Evolutionary conservation across 768 basidiomycete species (phyloP), one percentile per base, ranked within the genome.

Genomic region (Ephemerocybe angulata): DNA sequence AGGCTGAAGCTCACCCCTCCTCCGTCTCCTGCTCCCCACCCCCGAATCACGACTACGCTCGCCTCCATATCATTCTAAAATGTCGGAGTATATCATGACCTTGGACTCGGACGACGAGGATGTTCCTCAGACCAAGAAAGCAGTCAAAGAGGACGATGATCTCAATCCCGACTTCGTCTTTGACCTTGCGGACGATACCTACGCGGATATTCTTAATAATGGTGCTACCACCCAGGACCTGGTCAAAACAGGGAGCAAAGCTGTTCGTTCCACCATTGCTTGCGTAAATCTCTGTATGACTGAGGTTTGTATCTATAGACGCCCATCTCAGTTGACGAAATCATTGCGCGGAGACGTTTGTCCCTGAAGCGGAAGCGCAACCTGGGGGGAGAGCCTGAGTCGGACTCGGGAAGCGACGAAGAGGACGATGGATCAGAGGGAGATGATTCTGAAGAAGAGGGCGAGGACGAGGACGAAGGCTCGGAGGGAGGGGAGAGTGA

Each of bases 301-400:
- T 55, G 24, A 52, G 25, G 8, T 30, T 30, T 25, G 17, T 44
- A 4, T 6, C 17, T 41, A 6, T 61, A 91, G 87, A 73, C 81
- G 66, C 86, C 86, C n/a, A 83, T 96, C 51, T 91, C 87, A 42
- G 86, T 98, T 10, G 89, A 96, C 67, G 92, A 96, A 63, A 95
- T 98, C 57, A 95, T 98, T 68, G 85, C 86, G 49, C 81, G 87
- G 54, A 79, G 85, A 63, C 80, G 76, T 64, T 62, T 85, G 54
- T 70, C 71, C 50, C 68, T 73, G 8, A 90, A 93, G 65, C 82
- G 91, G 53, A 91, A 90, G 72, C 71, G 84, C 15, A 76, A 74
- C 30, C 76, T 71, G 22, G 72, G 70, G 28, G 69, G 67, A 33
- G 75, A 73, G 15, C 66, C 62, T 1, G 68, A 68, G 42, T 64